Evolutionary conservation across 257 asterid genomes (phyloP).

Genomic region (Anisodus tanguticus): DNA sequence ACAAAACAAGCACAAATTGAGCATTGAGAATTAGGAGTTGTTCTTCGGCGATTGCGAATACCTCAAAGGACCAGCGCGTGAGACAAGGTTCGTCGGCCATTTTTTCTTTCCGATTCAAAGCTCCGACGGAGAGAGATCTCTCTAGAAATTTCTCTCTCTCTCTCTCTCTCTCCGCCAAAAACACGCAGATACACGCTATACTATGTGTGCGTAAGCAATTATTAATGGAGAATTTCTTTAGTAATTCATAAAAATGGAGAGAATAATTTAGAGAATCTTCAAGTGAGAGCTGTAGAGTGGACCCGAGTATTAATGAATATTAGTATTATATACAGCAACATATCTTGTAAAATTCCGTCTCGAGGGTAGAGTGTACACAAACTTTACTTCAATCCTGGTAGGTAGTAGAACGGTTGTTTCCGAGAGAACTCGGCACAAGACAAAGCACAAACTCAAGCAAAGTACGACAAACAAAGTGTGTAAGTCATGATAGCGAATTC

Average conservation of each 20-base stretch:
- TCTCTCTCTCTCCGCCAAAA: background rate
- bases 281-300: background rate
- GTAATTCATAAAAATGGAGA: too few species aligned
- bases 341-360: too few species aligned
- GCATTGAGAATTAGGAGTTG: background rate
- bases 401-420: too few species aligned
- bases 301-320: background rate
- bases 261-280: background rate
- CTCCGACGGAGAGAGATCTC: background rate
- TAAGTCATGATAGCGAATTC: too few species aligned
- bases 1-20: background rate
- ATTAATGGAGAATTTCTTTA: background rate
- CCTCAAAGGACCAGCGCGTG: constrained; percentile 97
- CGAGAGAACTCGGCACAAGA: too few species aligned
- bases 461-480: too few species aligned
- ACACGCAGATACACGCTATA: background rate
- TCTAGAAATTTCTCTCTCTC: constrained; percentile 27
- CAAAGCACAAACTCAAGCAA: too few species aligned
- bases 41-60: constrained; percentile 27
- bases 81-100: constrained; percentile 87
- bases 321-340: too few species aligned
- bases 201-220: background rate
- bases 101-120: constrained; percentile 18
- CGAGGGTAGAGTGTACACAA: too few species aligned
- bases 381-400: too few species aligned